A percentile compares a stretch with the other conserved stretches of the same genome.
Conservation (phyloP, 148 eudicot genomes). For the Rhododendron kiyosumense region DNA sequence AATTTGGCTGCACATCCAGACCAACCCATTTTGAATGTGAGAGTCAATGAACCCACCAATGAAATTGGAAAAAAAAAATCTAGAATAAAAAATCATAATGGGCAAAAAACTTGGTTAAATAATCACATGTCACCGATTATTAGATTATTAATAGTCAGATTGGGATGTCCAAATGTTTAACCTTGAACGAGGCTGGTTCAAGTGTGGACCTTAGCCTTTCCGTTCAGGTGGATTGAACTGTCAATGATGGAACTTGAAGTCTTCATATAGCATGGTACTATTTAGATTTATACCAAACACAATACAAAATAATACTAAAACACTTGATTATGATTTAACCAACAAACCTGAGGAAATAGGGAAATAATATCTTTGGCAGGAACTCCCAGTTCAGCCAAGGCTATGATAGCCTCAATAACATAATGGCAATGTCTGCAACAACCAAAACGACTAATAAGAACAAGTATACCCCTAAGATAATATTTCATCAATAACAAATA, state of each 20-base stretch:
- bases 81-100: neutral
- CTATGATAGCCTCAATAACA: constrained; percentile 75
- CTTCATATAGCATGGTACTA: neutral
- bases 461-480: neutral
- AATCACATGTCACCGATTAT: neutral
- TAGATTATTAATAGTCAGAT: neutral
- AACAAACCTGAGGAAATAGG: constrained; percentile 83
- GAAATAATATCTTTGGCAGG: constrained; percentile 76
- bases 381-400: constrained; percentile 88
- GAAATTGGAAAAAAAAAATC: neutral
- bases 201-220: neutral
- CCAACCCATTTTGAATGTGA: neutral
- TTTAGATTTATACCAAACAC: neutral
- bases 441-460: constrained; percentile 4
- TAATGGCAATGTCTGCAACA: constrained; percentile 72
- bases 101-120: neutral
- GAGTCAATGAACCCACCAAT: neutral
- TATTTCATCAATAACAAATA: neutral
- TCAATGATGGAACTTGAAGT: neutral
- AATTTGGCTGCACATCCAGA: neutral
- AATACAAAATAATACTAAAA: neutral
- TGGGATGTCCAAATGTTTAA: neutral
- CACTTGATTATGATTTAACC: constrained; percentile 12
- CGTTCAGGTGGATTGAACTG: neutral
- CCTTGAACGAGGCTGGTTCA: neutral